These are phyloP conservation scores for Cladophialophora chaetospira DNA, from an alignment of 2,329 filamentous ascomycete genomes.

Conservation along the genomic window DNA sequence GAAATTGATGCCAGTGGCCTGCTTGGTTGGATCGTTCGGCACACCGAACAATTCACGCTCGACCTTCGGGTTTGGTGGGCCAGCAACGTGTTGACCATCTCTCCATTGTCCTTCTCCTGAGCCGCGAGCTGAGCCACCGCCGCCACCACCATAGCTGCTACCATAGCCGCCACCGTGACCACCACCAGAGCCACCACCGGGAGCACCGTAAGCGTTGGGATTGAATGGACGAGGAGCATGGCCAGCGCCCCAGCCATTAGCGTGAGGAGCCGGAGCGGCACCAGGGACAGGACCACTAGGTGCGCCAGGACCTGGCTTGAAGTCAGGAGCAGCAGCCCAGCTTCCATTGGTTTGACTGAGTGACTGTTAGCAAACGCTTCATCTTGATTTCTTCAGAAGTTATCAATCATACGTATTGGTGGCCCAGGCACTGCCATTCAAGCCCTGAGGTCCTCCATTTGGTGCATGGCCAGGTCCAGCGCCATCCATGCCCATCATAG, in stretches of 20 bases:
- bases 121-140: constrained; percentile 65
- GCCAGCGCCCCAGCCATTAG: constrained; percentile 35
- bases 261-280: constrained; percentile 19
- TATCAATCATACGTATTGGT: constrained; percentile 27
- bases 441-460: constrained; percentile 32
- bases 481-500: constrained; percentile 41
- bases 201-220: constrained; percentile 63
- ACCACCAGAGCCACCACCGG: constrained; percentile 54
- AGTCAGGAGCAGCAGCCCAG: constrained; percentile 62
- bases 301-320: constrained; percentile 49
- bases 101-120: constrained; percentile 96
- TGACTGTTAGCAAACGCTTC: not conserved
- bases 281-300: constrained; percentile 27
- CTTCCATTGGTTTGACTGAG: constrained; percentile 34
- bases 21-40: constrained; percentile 88
- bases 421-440: constrained; percentile 42
- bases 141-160: constrained; percentile 50
- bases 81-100: constrained; percentile 93
- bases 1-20: constrained; percentile 99
- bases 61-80: constrained; percentile 80
- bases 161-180: constrained; percentile 39
- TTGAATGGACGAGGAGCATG: constrained; percentile 54
- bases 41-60: constrained; percentile 96
- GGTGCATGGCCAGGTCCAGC: constrained; percentile 33
- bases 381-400: not conserved